Percentiles rank a stretch among this genome's conserved stretches.
Evolutionary conservation across 306 rosid species (phyloP).

Genomic region (Glycine soja): DNA sequence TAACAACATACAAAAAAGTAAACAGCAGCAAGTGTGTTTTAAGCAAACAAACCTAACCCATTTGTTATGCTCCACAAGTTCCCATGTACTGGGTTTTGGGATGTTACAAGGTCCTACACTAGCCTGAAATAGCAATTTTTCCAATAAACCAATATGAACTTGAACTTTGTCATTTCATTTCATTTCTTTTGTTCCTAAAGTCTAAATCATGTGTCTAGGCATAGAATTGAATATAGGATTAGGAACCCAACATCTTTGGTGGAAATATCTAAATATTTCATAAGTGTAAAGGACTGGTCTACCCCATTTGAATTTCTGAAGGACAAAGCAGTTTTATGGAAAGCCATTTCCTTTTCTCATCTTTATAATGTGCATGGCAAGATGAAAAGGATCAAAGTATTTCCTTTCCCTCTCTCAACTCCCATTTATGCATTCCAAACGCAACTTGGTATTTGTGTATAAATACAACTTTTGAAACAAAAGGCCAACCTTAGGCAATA

Average conservation of each 20-base stretch:
- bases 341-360: conserved; percentile 57
- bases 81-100: too few relatives aligned
- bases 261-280: conserved; percentile 65
- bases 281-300: conserved; percentile 63
- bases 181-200: conserved; percentile 57
- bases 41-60: too few relatives aligned
- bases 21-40: too few relatives aligned
- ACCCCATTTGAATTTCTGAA: conserved; percentile 58
- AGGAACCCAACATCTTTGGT: conserved; percentile 54
- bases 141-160: too few relatives aligned
- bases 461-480: conserved; percentile 32
- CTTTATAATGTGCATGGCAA: conserved; percentile 61
- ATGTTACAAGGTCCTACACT: too few relatives aligned
- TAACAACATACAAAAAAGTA: too few relatives aligned
- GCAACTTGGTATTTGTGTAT: conserved; percentile 42
- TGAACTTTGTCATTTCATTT: too few relatives aligned
- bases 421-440: conserved; percentile 60
- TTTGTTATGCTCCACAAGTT: too few relatives aligned
- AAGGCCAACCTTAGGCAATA: conserved; percentile 47
- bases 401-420: conserved; percentile 56
- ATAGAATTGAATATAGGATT: conserved; percentile 49
- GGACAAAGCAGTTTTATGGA: conserved; percentile 69
- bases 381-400: conserved; percentile 67
- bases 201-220: conserved; percentile 60
- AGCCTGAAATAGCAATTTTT: too few relatives aligned